Evolutionary conservation across 371 early-diverging fungal genomes (phyloP), one percentile per base, ranked within the genome.

Genomic region (Mortierella sp.): DNA sequence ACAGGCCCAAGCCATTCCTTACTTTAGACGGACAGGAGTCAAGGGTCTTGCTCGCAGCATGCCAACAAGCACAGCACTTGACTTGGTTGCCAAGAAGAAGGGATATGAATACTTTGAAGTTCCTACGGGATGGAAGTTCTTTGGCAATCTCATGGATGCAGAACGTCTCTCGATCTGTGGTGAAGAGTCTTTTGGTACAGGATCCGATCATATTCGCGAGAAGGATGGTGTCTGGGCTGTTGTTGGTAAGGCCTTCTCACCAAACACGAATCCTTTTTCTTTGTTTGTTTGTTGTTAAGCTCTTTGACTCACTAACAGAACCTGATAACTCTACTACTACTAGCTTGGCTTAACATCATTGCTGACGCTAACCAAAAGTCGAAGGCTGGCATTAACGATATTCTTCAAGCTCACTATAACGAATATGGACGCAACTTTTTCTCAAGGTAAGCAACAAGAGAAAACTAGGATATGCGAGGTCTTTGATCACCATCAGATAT

Each of bases 201-300:
- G 99, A 50, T 95, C 96, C 0, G 97, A 98, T 81, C 98, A 98
- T 71, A 96, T 99, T 62, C 94, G 99, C 56, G 99, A 99, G 81
- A 99, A 99, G 89, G 99, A 99, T 85, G 99, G 99, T 53, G 79
- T 99, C 55, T 99, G 99, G 99, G 99, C 99, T 51, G 84, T 98
- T 48, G 82, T 98, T 58, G 68, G 69, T 75, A 57, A 45, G 52
- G 18, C 47, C 30, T 59, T 26, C 9, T 37, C 56, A 19, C 14
- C 30, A 37, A 14, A 37, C 37, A 37, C n/a, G n/a, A 37, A 3
- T 18, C 21, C 16, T 30, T 51, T 37, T 26, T 19, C 18, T 23
- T 29, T 56, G 7, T 44, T 51, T 48, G 18, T n/a, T 62, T 51
- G 56, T 16, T 47, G 62, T 4, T 21, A 37, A 59, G n/a, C 23